These are phyloP conservation scores for Stephanodiscus minutulus DNA, from an alignment of 108 stramenopile species.

Conservation along the genomic window DNA sequence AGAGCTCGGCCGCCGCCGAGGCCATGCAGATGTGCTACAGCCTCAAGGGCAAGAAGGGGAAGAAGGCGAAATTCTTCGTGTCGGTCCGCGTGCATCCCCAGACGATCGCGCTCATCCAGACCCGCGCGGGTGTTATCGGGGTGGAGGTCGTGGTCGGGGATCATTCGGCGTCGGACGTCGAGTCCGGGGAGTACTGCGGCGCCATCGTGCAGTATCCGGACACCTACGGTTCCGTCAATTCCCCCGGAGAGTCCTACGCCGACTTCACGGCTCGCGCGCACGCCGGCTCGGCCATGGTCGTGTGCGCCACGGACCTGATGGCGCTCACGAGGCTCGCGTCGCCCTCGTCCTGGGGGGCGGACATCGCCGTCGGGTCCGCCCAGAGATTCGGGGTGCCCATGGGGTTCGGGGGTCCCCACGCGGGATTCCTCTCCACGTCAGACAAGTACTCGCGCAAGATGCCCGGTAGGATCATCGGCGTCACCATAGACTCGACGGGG, in stretches of 20 bases:
- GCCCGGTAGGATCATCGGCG: slow-evolving; percentile 98
- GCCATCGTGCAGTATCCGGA: slow-evolving; percentile 99
- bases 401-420: slow-evolving; percentile 99
- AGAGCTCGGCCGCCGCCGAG: slow-evolving; percentile 96
- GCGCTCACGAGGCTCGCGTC: slow-evolving; percentile 89
- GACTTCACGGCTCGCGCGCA: slow-evolving; percentile 82
- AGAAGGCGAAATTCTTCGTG: slow-evolving; percentile 93
- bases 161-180: slow-evolving; percentile 76
- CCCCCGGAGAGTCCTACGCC: slow-evolving; percentile 82
- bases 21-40: slow-evolving; percentile 97
- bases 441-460: slow-evolving; percentile 94
- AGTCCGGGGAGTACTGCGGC: slow-evolving; percentile 85
- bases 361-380: slow-evolving; percentile 97
- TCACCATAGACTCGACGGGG: slow-evolving; percentile 88
- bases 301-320: slow-evolving; percentile 95
- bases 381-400: slow-evolving; percentile 99
- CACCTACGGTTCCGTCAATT: slow-evolving; percentile 90
- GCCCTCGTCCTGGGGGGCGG: slow-evolving; percentile 94
- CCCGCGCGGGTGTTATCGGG: slow-evolving; percentile 89
- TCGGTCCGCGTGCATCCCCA: slow-evolving; percentile 95
- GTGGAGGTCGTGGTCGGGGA: slow-evolving; percentile 92
- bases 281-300: slow-evolving; percentile 82
- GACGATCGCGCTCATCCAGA: slow-evolving; percentile 92
- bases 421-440: slow-evolving; percentile 95
- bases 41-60: slow-evolving; percentile 87